These are phyloP conservation scores for Phytophthora pini DNA, from an alignment of 352 stramenopile genomes.

Conservation along the genomic window DNA sequence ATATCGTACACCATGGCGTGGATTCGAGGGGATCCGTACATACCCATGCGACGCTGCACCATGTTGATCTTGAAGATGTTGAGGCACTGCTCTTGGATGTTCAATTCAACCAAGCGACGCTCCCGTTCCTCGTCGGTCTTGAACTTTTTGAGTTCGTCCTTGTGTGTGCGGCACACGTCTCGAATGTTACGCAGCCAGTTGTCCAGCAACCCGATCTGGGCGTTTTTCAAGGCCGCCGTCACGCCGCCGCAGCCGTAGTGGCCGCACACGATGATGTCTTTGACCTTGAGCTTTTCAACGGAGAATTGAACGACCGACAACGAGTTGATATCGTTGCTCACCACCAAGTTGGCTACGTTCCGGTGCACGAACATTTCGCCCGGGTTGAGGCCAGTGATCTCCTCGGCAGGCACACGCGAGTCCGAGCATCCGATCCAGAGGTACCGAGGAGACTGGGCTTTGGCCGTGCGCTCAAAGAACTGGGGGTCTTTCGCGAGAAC, in stretches of 20 bases:
- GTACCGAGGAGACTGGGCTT: conserved; percentile 83
- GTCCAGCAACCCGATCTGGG: conserved; percentile 82
- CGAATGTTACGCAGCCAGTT: conserved; percentile 94
- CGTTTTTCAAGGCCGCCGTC: conserved; percentile 74
- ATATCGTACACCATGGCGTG: conserved; percentile 83
- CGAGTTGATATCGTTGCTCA: conserved; percentile 68
- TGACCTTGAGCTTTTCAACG: conserved; percentile 90
- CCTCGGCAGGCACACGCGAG: conserved; percentile 82
- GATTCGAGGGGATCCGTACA: conserved; percentile 72
- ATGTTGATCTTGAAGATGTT: conserved; percentile 91
- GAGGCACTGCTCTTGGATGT: conserved; percentile 84
- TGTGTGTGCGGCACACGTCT: conserved; percentile 52
- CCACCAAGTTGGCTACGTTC: conserved; percentile 87
- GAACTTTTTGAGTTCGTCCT: conserved; percentile 31
- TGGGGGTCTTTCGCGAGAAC: conserved; percentile 60
- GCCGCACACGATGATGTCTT: conserved; percentile 92
- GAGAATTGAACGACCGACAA: conserved; percentile 72
- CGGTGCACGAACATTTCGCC: conserved; percentile 92
- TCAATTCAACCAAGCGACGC: conserved; percentile 75
- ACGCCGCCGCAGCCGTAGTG: conserved; percentile 93
- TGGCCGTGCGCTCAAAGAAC: conserved; percentile 74
- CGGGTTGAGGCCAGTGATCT: conserved; percentile 79
- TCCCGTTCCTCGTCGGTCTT: conserved; percentile 36
- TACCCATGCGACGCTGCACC: conserved; percentile 71
- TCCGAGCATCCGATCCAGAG: conserved; percentile 91